These are phyloP conservation scores for Arabidopsis arenosa DNA, from an alignment of 345 rosid species.

Conservation along the genomic window DNA sequence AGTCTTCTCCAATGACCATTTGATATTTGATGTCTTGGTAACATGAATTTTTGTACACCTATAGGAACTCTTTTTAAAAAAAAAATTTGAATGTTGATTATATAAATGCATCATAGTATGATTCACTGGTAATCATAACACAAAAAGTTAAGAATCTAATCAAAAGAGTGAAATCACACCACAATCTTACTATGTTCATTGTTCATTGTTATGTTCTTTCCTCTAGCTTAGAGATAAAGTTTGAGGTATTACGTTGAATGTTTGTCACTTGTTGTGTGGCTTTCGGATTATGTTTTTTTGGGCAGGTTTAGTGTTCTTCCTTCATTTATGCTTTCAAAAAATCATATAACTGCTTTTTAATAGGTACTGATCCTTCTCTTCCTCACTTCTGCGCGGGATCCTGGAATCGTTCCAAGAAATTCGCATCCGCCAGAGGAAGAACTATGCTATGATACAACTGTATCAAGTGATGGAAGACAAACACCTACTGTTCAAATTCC, in stretches of 20 bases:
- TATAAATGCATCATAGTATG: conserved; percentile 11
- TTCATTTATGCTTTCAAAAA: conserved; percentile 22
- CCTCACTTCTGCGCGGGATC: conserved; percentile 89
- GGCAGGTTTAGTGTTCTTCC: conserved; percentile 6
- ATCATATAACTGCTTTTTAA: conserved; percentile 40
- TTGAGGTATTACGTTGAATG: not conserved
- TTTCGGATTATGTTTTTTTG: not conserved
- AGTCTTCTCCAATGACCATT: conserved; percentile 43
- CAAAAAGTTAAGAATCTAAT: not conserved
- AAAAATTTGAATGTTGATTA: not conserved
- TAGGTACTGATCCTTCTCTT: conserved; percentile 86
- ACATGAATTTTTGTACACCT: not conserved
- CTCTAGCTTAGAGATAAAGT: not conserved
- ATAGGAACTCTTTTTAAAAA: not conserved
- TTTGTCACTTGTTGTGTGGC: not conserved
- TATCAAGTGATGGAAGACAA: conserved; percentile 71
- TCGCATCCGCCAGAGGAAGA: conserved; percentile 95
- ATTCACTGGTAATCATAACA: conserved; percentile 4
- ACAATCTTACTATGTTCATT: not conserved
- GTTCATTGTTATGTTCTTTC: conserved; percentile 9
- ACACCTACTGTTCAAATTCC: conserved; percentile 88
- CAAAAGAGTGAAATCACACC: not conserved
- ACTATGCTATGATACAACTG: conserved; percentile 61
- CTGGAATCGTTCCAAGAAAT: conserved; percentile 93
- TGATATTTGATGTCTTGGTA: not conserved